Conservation (phyloP, 2,329 filamentous ascomycete genomes). For the Didymella glomerata region DNA sequence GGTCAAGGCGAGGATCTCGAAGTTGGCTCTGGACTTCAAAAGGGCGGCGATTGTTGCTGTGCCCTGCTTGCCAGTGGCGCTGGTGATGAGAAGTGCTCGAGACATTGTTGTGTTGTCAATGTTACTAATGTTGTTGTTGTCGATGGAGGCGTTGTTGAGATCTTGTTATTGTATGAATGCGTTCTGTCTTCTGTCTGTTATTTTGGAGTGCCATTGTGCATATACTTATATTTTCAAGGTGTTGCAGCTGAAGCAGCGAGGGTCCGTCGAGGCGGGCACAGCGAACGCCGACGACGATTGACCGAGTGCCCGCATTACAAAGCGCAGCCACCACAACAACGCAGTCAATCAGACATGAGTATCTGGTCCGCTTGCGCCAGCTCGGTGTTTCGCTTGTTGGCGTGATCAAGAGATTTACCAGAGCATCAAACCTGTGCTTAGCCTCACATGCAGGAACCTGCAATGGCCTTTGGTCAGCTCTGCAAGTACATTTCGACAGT, state of each 20-base stretch:
- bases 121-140: not conserved
- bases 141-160: not conserved
- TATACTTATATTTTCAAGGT: not conserved
- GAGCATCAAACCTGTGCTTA: not conserved
- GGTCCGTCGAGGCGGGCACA: not conserved
- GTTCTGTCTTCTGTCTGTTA: not conserved
- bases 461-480: not conserved
- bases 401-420: not conserved
- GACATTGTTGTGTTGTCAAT: conserved; percentile 6
- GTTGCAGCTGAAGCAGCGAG: not conserved
- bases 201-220: not conserved
- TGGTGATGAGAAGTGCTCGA: conserved; percentile 50
- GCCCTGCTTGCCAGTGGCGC: conserved; percentile 58
- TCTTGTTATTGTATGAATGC: not conserved
- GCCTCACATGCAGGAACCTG: not conserved
- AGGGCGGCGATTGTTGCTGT: conserved; percentile 53
- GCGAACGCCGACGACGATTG: not conserved
- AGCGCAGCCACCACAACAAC: not conserved
- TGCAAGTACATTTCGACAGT: not conserved
- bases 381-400: not conserved
- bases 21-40: conserved; percentile 44
- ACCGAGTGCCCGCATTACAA: conserved; percentile 15
- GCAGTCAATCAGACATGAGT: not conserved
- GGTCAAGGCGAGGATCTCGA: conserved; percentile 66
- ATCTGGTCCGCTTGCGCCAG: not conserved